Evolutionary conservation across 768 basidiomycete species (phyloP), one percentile per base, ranked within the genome.

Genomic region (Suillus tomentosus): DNA sequence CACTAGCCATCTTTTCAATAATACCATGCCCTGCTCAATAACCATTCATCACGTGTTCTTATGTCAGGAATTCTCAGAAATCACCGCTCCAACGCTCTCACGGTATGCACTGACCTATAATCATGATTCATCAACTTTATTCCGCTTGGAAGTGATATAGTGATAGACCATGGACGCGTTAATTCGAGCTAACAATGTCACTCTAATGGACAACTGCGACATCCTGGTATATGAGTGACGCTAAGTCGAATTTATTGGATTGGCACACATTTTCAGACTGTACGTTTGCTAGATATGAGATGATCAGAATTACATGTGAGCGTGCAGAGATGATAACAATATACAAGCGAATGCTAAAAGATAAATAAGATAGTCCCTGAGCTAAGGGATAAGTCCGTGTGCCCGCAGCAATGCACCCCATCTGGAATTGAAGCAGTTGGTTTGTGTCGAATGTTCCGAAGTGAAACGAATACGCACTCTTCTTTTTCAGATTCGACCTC

Each of bases 401-500:
- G 72, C 71, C 36, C 78, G 80, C 62, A 92, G 80, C 62, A 93
- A 77, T 58, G 81, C 80, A 60, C 83, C 85, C 88, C 90, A 92
- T 73, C 91, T 93, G 62, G 40, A 62, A 66, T 48, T 58, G 62
- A 43, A 40, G 51, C 45, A 69, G 66, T 69, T 24, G 62, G 19
- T 62, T 55, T 66, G 27, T 36, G 58, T 13, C 45, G 60, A 22
- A 17, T 24, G n/a, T 64, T 42, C 60, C n/a, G 54, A 39, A 47
- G 59, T 39, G 39, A 51, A 24, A 47, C 13, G 7, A 62, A 60
- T 14, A 82, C 90, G 69, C 73, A 95, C 92, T 94, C 90, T 75
- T 93, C 90, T 64, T 86, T 85, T 74, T 94, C 88, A 69, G 87
- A 77, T 74, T 94, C 90, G 40, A 82, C 72, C 74, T 93, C 90